Percentiles rank a stretch among this genome's conserved stretches.
These are phyloP conservation scores for Boletus tomentosulus DNA, from an alignment of 768 basidiomycete genomes.

Conservation along the genomic window DNA sequence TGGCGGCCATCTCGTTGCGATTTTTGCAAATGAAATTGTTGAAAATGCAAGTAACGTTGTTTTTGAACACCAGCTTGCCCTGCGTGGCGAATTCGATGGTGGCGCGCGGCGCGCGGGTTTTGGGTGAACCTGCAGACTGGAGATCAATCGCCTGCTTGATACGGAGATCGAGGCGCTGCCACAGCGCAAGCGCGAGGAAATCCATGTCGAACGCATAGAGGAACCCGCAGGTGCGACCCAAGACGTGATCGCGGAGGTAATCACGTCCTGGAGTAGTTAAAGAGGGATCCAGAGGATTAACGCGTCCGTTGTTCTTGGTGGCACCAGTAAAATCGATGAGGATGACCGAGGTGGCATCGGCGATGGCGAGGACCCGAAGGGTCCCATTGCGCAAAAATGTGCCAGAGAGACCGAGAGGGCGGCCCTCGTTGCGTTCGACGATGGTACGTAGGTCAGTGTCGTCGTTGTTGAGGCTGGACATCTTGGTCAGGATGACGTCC, in stretches of 20 bases:
- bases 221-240: conserved; percentile 25
- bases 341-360: conserved; percentile 25
- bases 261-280: conserved; percentile 17
- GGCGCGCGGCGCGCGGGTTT: conserved; percentile 15
- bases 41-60: conserved; percentile 20
- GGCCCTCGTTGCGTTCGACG: conserved; percentile 32
- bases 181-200: conserved; percentile 27
- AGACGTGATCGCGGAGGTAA: conserved; percentile 28
- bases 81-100: conserved; percentile 15
- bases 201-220: conserved; percentile 31
- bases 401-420: conserved; percentile 29
- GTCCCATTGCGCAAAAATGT: conserved; percentile 20
- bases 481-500: conserved; percentile 8
- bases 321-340: conserved; percentile 23
- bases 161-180: conserved; percentile 31
- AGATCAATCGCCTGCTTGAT: conserved; percentile 32
- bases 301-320: conserved; percentile 34
- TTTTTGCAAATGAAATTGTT: conserved; percentile 3
- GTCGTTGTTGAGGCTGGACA: conserved; percentile 25
- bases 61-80: neutral
- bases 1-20: neutral
- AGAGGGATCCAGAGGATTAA: conserved; percentile 16
- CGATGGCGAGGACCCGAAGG: conserved; percentile 25
- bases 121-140: conserved; percentile 17
- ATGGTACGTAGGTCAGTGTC: conserved; percentile 15